phyloP scores from a whole-genome alignment of 768 basidiomycete genomes.

The Mycena venus region DNA sequence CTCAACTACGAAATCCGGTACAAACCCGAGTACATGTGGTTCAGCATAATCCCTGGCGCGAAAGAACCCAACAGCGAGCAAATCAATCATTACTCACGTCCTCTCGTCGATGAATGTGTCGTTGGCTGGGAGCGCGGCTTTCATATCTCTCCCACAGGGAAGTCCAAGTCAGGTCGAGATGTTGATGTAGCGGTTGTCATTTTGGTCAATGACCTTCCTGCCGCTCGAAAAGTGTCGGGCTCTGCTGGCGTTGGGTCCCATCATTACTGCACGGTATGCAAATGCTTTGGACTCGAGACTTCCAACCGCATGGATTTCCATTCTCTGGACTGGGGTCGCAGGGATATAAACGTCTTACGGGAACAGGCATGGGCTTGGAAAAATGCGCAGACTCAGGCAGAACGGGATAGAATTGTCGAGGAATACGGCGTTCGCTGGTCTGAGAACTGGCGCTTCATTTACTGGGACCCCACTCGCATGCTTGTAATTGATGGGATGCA shows the following conservation, averaged over 20 bases:
- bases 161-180: constrained; percentile 1
- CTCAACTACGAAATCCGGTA: constrained; percentile 46
- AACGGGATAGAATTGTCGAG: constrained; percentile 34
- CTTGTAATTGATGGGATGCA: constrained; percentile 55
- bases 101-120: constrained; percentile 44
- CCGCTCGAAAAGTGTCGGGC: constrained; percentile 43
- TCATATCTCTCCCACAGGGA: constrained; percentile 34
- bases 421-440: constrained; percentile 43
- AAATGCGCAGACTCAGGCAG: constrained; percentile 27
- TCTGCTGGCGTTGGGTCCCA: constrained; percentile 37
- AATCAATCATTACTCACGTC: constrained; percentile 46
- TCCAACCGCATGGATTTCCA: constrained; percentile 28
- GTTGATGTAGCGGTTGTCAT: constrained; percentile 22
- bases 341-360: constrained; percentile 25
- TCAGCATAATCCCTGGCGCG: constrained; percentile 48
- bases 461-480: constrained; percentile 51
- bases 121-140: constrained; percentile 35
- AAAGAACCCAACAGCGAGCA: constrained; percentile 40
- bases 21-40: constrained; percentile 49
- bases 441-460: constrained; percentile 46
- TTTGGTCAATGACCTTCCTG: constrained; percentile 47
- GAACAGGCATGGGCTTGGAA: constrained; percentile 36
- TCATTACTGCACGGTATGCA: constrained; percentile 48
- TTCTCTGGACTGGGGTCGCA: constrained; percentile 28
- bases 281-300: constrained; percentile 28